phyloP scores from a whole-genome alignment of 768 basidiomycete species.

The Leccinum uliginosum region DNA sequence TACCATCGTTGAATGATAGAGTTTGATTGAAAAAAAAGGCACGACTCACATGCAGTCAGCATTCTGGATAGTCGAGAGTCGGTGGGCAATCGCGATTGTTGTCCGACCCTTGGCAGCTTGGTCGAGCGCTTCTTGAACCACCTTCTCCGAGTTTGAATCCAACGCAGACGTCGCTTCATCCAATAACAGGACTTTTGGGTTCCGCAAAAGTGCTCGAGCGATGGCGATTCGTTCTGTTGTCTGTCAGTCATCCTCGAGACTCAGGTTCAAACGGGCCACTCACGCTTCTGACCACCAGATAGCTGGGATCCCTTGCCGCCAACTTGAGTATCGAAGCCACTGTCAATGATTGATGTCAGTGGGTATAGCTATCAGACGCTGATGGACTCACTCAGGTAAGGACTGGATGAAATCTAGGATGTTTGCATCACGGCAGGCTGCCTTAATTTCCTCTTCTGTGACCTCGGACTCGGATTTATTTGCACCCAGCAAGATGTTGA shows the following conservation, averaged over 20 bases:
- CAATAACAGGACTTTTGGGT: constrained; percentile 82
- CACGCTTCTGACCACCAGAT: constrained; percentile 85
- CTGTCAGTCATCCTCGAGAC: background rate
- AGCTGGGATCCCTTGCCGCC: constrained; percentile 89
- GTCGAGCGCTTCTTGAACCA: constrained; percentile 93
- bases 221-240: constrained; percentile 66
- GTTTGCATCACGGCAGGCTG: constrained; percentile 83
- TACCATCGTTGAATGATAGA: background rate
- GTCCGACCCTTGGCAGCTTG: constrained; percentile 89
- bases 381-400: constrained; percentile 63
- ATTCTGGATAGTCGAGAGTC: constrained; percentile 89
- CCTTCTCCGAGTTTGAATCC: constrained; percentile 87
- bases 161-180: constrained; percentile 92
- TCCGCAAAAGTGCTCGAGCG: constrained; percentile 85
- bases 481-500: constrained; percentile 88
- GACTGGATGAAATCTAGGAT: constrained; percentile 86
- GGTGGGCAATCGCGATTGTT: constrained; percentile 93
- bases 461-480: constrained; percentile 72
- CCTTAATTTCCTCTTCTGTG: constrained; percentile 82
- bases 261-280: constrained; percentile 16
- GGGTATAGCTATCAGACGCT: background rate
- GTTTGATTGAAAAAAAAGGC: background rate
- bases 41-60: constrained; percentile 76
- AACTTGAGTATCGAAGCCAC: constrained; percentile 88
- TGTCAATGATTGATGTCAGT: constrained; percentile 25